These are phyloP conservation scores for Nymphaea colorata DNA, from an alignment of 164 flowering plant genomes.

Conservation along the genomic window DNA sequence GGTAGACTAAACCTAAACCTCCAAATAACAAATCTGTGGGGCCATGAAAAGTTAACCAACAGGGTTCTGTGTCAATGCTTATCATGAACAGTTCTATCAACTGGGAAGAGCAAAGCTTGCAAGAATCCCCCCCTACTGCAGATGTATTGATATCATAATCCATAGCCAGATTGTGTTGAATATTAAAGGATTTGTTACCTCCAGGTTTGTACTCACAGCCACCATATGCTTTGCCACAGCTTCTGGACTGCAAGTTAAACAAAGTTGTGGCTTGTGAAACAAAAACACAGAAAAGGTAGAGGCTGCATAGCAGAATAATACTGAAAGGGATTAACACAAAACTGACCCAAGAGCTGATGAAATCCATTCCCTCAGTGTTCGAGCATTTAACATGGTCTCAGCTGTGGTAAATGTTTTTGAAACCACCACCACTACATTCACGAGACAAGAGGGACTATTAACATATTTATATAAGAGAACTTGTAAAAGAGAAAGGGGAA, in stretches of 20 bases:
- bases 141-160: too few species aligned
- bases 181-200: conserved; percentile 24
- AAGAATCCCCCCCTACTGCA: too few species aligned
- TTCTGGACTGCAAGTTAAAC: conserved; percentile 43
- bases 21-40: too few species aligned
- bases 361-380: conserved; percentile 95
- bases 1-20: too few species aligned
- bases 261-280: neutral
- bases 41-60: too few species aligned
- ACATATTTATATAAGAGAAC: neutral
- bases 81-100: too few species aligned
- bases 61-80: too few species aligned
- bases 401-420: conserved; percentile 99
- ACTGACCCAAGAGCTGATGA: conserved; percentile 68
- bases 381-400: conserved; percentile 97
- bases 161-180: too few species aligned
- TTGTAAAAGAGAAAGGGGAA: neutral
- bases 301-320: conserved; percentile 1
- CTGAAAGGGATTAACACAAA: neutral
- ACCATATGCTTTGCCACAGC: conserved; percentile 99
- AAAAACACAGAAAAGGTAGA: neutral
- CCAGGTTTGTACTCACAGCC: conserved; percentile 91
- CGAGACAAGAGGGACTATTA: neutral
- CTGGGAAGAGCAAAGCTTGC: too few species aligned
- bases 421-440: conserved; percentile 73